phyloP scores from a whole-genome alignment of 805 yeast species.

The Ogataea trehalophila region DNA sequence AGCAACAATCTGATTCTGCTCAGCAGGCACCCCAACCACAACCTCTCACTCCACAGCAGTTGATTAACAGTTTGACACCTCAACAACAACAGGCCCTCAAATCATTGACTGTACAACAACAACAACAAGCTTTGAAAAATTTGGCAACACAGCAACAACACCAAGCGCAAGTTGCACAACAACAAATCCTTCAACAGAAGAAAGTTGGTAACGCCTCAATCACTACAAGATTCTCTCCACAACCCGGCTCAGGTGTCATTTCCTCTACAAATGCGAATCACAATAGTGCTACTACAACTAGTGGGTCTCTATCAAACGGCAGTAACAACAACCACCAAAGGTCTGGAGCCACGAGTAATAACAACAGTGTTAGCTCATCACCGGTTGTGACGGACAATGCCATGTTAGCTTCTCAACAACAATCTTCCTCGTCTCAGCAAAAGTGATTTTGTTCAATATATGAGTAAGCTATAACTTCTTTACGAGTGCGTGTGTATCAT shows the following conservation, averaged over 20 bases:
- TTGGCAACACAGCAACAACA: constrained; percentile 19
- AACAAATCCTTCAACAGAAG: constrained; percentile 15
- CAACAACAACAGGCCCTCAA: constrained; percentile 28
- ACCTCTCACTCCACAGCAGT: constrained; percentile 26
- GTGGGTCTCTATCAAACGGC: too few species aligned
- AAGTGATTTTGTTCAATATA: too few species aligned
- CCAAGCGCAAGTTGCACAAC: constrained; percentile 23
- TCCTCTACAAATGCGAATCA: too few species aligned
- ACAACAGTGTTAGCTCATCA: too few species aligned
- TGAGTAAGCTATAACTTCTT: too few species aligned
- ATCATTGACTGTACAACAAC: constrained; percentile 39
- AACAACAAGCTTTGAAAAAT: constrained; percentile 32
- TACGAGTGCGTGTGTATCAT: too few species aligned
- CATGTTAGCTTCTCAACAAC: too few species aligned
- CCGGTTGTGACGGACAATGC: too few species aligned
- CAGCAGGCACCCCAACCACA: constrained; percentile 12
- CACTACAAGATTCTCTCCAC: constrained; percentile 28
- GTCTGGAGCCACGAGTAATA: too few species aligned
- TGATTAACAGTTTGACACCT: constrained; percentile 16
- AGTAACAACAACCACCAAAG: too few species aligned
- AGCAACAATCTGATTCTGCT: constrained; percentile 1
- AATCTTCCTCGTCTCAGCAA: too few species aligned
- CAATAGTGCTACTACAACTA: too few species aligned
- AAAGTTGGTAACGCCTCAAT: constrained; percentile 19
- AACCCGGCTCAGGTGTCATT: constrained; percentile 16